Percentiles rank a stretch among this genome's conserved stretches.
Conservation (phyloP, 116 monocot species). For the Iris pallida region DNA sequence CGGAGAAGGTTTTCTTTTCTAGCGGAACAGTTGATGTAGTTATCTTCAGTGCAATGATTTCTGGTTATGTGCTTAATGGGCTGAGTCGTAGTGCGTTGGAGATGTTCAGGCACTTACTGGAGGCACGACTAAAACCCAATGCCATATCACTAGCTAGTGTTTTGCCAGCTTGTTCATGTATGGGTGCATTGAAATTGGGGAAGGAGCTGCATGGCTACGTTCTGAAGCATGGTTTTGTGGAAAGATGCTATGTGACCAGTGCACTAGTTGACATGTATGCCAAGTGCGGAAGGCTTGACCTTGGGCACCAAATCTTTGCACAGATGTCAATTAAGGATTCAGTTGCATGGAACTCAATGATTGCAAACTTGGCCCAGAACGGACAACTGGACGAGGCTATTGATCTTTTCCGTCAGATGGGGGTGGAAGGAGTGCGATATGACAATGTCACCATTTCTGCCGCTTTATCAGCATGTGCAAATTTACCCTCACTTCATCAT, state of each 20-base stretch:
- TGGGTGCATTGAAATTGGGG: constrained; percentile 50
- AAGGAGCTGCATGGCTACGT: constrained; percentile 60
- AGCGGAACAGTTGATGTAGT: constrained; percentile 43
- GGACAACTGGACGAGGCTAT: constrained; percentile 62
- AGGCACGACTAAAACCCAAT: constrained; percentile 52
- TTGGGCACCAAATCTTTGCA: constrained; percentile 48
- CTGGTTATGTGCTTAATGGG: constrained; percentile 73
- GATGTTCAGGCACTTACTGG: constrained; percentile 41
- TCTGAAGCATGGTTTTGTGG: constrained; percentile 52
- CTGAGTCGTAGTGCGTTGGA: constrained; percentile 38
- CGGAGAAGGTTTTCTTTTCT: constrained; percentile 38
- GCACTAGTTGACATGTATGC: constrained; percentile 85
- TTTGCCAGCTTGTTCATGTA: constrained; percentile 58
- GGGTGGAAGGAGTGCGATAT: constrained; percentile 47
- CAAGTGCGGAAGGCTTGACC: constrained; percentile 71
- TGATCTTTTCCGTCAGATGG: constrained; percentile 67
- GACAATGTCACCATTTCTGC: constrained; percentile 69
- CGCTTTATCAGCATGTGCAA: constrained; percentile 66
- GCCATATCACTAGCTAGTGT: constrained; percentile 57
- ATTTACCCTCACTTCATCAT: constrained; percentile 52
- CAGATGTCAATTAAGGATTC: constrained; percentile 49
- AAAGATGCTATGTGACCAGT: constrained; percentile 68
- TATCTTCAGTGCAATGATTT: constrained; percentile 75
- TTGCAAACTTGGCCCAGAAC: constrained; percentile 69
- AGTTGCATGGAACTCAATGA: constrained; percentile 89